A percentile compares a stretch with the other conserved stretches of the same genome.
Evolutionary conservation across 2,329 filamentous ascomycete species (phyloP).

Genomic region (Cladophialophora exuberans): DNA sequence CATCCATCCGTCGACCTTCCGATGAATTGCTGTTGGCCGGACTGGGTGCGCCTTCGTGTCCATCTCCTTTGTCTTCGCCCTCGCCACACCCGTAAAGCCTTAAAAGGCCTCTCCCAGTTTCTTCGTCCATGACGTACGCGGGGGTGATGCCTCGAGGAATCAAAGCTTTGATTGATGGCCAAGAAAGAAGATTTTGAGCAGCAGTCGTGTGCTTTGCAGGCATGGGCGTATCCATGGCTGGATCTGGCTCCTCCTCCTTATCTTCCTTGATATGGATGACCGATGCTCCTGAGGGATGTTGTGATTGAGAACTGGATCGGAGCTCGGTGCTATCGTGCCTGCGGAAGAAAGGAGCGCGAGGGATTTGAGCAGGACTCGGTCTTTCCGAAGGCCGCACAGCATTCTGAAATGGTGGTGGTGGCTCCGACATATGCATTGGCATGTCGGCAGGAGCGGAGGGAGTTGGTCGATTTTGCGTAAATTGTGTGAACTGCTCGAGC

Average conservation of each 20-base stretch:
- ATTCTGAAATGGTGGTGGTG: slow-evolving; percentile 6
- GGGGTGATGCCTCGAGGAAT: slow-evolving; percentile 52
- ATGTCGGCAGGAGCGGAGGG: neutral
- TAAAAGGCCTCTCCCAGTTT: slow-evolving; percentile 73
- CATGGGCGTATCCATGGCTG: slow-evolving; percentile 70
- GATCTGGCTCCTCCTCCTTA: slow-evolving; percentile 43
- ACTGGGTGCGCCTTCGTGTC: slow-evolving; percentile 44
- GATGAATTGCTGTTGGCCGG: slow-evolving; percentile 44
- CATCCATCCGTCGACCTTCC: slow-evolving; percentile 33
- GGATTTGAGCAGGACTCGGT: slow-evolving; percentile 21
- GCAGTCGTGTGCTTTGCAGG: slow-evolving; percentile 86
- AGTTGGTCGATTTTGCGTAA: neutral
- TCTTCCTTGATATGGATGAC: slow-evolving; percentile 47
- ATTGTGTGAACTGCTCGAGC: slow-evolving; percentile 4
- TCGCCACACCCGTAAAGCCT: slow-evolving; percentile 80
- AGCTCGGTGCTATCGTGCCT: slow-evolving; percentile 33
- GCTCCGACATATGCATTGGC: neutral
- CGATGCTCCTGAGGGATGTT: slow-evolving; percentile 15
- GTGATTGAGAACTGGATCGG: slow-evolving; percentile 2
- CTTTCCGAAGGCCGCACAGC: neutral
- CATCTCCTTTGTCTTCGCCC: slow-evolving; percentile 64
- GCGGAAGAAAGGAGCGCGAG: slow-evolving; percentile 12
- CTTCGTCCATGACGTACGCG: slow-evolving; percentile 72
- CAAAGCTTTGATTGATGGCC: slow-evolving; percentile 69
- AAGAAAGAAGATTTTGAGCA: slow-evolving; percentile 78